Conservation (phyloP, 2,329 filamentous ascomycete genomes). For the Aureobasidium pullulans region DNA sequence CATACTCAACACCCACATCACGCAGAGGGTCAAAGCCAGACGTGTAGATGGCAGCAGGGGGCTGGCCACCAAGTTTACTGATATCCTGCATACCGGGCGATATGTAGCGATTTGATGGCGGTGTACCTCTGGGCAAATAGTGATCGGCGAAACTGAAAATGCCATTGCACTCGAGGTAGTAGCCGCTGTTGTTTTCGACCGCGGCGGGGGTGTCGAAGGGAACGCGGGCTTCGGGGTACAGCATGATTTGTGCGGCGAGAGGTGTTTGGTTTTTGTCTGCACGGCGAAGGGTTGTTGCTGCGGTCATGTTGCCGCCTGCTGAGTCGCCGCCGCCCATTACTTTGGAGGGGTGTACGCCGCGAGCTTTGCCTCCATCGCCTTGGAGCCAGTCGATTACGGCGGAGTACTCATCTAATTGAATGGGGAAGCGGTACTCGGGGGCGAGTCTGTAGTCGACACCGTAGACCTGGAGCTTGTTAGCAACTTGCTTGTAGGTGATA, state of each 20-base stretch:
- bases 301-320: slow-evolving; percentile 32
- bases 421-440: slow-evolving; percentile 28
- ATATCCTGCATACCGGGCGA: slow-evolving; percentile 26
- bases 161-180: slow-evolving; percentile 31
- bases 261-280: slow-evolving; percentile 22
- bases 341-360: slow-evolving; percentile 23
- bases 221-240: slow-evolving; percentile 30
- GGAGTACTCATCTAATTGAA: slow-evolving; percentile 30
- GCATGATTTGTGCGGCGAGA: slow-evolving; percentile 26
- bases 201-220: slow-evolving; percentile 28
- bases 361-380: slow-evolving; percentile 19
- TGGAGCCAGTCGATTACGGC: slow-evolving; percentile 26
- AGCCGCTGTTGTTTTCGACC: slow-evolving; percentile 28
- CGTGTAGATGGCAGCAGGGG: slow-evolving; percentile 26
- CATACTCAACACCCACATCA: slow-evolving; percentile 28
- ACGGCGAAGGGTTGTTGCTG: slow-evolving; percentile 24
- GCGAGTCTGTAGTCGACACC: slow-evolving; percentile 30
- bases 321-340: slow-evolving; percentile 30
- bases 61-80: slow-evolving; percentile 20
- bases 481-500: neutral
- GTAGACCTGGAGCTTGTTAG: slow-evolving; percentile 20
- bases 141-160: slow-evolving; percentile 31
- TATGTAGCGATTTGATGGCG: slow-evolving; percentile 25
- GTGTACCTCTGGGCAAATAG: slow-evolving; percentile 23
- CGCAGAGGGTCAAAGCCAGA: slow-evolving; percentile 28